Conservation (phyloP, 306 rosid genomes). For the Abrus precatorius region DNA sequence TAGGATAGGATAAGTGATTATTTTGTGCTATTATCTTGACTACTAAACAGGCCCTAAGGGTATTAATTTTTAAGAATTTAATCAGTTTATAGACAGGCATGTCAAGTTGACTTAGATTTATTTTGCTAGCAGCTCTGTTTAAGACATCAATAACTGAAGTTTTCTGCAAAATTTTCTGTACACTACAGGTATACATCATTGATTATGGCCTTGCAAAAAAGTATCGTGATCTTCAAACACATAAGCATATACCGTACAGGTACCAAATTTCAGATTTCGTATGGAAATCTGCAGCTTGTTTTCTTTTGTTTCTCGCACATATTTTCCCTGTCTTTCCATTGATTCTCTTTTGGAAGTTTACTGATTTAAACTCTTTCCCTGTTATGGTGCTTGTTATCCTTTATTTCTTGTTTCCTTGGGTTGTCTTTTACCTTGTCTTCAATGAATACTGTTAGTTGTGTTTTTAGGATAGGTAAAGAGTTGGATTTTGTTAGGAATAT, state of each 20-base stretch:
- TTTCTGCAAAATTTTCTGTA: constrained; percentile 14
- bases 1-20: too few species aligned
- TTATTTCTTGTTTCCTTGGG: not conserved
- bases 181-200: constrained; percentile 83
- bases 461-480: constrained; percentile 13
- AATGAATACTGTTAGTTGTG: constrained; percentile 9
- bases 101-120: not conserved
- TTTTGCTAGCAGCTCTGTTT: not conserved
- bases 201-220: constrained; percentile 99
- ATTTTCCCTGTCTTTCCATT: not conserved
- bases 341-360: constrained; percentile 1
- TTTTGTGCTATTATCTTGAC: too few species aligned
- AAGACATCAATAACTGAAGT: not conserved
- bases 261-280: constrained; percentile 52
- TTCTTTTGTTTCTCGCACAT: constrained; percentile 36
- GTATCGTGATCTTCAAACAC: constrained; percentile 96
- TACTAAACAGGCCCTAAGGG: too few species aligned
- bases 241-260: constrained; percentile 99
- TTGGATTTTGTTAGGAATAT: too few species aligned
- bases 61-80: too few species aligned
- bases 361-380: not conserved
- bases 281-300: constrained; percentile 33
- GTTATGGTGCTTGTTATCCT: not conserved
- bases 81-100: not conserved
- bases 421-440: constrained; percentile 14